Conservation (phyloP, 441 rosid genomes). For the Rhodomyrtus psidioides region DNA sequence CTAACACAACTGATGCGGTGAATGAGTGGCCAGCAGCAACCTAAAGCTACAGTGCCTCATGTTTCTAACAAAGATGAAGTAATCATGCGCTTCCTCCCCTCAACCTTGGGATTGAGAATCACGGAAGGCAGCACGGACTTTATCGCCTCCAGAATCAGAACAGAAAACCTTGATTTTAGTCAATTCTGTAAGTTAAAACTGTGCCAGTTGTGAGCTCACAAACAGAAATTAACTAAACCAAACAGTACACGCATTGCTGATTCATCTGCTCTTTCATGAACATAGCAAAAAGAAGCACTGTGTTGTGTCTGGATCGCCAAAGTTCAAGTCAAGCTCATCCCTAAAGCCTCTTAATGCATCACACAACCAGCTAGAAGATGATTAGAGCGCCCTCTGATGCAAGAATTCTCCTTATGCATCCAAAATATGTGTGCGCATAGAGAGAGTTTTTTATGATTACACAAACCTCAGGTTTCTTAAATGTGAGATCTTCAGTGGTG, state of each 20-base stretch:
- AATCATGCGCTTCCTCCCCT: background rate
- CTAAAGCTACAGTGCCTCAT: background rate
- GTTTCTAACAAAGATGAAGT: background rate
- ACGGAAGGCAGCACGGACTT: background rate
- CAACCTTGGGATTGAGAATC: background rate
- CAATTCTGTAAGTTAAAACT: background rate
- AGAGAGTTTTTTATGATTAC: background rate
- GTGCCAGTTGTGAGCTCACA: background rate
- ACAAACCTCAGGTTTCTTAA: constrained; percentile 84
- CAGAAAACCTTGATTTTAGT: background rate
- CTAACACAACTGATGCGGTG: background rate
- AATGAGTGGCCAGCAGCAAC: background rate
- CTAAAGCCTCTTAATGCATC: background rate
- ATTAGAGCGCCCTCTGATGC: background rate
- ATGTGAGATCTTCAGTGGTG: constrained; percentile 46
- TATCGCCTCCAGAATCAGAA: background rate
- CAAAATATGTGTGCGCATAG: background rate
- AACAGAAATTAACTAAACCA: background rate
- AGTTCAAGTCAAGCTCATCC: background rate
- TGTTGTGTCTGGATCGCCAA: background rate
- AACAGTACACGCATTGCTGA: background rate
- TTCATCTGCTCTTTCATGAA: background rate
- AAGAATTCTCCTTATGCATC: background rate
- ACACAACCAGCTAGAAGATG: background rate
- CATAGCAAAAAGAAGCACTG: background rate